Conservation (phyloP, 1,284 basidiomycete species). For the Tranzscheliella williamsii region DNA sequence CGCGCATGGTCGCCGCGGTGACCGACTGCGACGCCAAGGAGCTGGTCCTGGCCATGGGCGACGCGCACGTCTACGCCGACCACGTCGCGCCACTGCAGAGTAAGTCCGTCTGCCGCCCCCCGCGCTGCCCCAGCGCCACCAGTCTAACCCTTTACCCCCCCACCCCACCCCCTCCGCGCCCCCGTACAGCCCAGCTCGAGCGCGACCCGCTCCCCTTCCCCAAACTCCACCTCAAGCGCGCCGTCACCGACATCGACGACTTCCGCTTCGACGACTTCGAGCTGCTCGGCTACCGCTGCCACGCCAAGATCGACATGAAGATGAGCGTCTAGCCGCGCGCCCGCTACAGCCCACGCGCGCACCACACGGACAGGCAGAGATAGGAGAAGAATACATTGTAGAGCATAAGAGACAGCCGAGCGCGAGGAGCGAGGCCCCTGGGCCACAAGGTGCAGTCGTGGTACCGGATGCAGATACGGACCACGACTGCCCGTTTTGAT, state of each 20-base stretch:
- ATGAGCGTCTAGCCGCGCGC: slow-evolving; percentile 77
- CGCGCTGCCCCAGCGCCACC: background rate
- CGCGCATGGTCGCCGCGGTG: slow-evolving; percentile 92
- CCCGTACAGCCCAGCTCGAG: slow-evolving; percentile 73
- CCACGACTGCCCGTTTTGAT: too few relatives aligned
- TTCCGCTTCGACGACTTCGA: slow-evolving; percentile 81
- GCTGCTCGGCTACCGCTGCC: slow-evolving; percentile 82
- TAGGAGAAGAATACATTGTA: too few relatives aligned
- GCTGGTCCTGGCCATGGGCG: slow-evolving; percentile 86
- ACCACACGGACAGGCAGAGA: too few relatives aligned
- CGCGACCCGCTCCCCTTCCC: slow-evolving; percentile 83
- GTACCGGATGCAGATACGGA: too few relatives aligned
- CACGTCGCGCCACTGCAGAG: slow-evolving; percentile 80
- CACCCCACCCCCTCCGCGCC: too few relatives aligned
- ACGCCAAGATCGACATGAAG: slow-evolving; percentile 89
- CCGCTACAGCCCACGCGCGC: too few relatives aligned
- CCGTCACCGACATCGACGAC: slow-evolving; percentile 75
- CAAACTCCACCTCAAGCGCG: slow-evolving; percentile 70
- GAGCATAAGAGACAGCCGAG: too few relatives aligned
- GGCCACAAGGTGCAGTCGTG: too few relatives aligned
- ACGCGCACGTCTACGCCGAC: slow-evolving; percentile 93
- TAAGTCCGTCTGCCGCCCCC: background rate
- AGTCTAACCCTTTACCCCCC: background rate
- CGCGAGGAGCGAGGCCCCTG: too few relatives aligned
- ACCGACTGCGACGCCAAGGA: slow-evolving; percentile 84